These are phyloP conservation scores for Musa beccarii DNA, from an alignment of 176 grass and related monocot species.

Conservation along the genomic window DNA sequence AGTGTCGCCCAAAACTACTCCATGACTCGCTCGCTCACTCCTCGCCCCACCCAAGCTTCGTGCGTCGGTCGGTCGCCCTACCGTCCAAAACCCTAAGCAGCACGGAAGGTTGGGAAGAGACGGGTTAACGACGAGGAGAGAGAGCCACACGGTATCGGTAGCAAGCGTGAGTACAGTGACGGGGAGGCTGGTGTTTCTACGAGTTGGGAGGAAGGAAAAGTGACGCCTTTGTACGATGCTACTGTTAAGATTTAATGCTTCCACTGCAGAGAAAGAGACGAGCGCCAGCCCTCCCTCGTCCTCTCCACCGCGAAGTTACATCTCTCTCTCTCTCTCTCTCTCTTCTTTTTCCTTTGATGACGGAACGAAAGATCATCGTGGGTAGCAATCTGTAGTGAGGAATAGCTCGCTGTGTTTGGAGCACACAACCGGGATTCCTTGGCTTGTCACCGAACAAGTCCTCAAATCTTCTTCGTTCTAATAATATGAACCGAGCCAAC, in stretches of 20 bases:
- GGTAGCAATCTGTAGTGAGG: no score
- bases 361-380: neutral
- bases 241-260: neutral
- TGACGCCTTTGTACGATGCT: neutral
- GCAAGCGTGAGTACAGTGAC: no score
- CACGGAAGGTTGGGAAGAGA: no score
- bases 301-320: neutral
- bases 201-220: neutral
- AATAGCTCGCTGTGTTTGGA: neutral
- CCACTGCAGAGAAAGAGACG: neutral
- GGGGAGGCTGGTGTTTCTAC: neutral
- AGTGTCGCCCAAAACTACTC: no score
- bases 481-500: no score
- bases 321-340: neutral
- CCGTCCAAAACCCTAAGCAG: no score
- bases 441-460: neutral
- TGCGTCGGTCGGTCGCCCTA: no score
- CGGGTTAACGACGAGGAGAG: no score
- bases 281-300: neutral
- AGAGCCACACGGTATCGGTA: no score
- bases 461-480: neutral
- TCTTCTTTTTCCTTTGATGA: neutral
- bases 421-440: neutral
- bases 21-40: no score
- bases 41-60: no score